These are phyloP conservation scores for Russula vinacea DNA, from an alignment of 768 basidiomycete genomes.

Conservation along the genomic window DNA sequence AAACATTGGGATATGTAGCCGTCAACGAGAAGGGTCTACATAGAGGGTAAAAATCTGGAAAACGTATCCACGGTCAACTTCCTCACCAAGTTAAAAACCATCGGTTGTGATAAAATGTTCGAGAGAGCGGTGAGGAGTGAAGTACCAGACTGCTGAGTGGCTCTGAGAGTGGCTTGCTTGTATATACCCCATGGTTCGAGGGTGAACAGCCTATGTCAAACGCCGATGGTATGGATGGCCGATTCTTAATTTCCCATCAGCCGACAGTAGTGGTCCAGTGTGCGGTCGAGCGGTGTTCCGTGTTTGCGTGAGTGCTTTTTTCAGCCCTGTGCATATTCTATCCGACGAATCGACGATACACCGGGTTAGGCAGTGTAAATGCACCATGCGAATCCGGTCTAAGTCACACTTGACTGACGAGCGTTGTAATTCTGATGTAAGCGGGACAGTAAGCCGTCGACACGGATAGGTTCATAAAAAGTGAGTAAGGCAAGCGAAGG, in stretches of 20 bases:
- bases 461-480: background rate
- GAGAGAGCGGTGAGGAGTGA: background rate
- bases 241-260: background rate
- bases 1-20: constrained; percentile 19
- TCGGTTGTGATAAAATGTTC: background rate
- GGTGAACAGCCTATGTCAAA: background rate
- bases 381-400: background rate
- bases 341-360: background rate
- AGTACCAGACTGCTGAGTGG: too few species aligned
- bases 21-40: constrained; percentile 14
- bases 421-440: background rate
- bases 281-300: background rate
- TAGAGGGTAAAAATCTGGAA: background rate
- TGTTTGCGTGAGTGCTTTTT: background rate
- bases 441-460: background rate
- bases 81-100: constrained; percentile 8
- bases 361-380: background rate
- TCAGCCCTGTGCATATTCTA: background rate
- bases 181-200: background rate
- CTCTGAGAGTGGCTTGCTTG: background rate
- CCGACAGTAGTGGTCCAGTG: background rate
- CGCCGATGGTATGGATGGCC: background rate
- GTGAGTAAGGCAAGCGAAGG: background rate
- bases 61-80: background rate
- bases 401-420: background rate